Evolutionary conservation across 192 early-diverging fungal genomes (phyloP), one percentile per base, ranked within the genome.

Genomic region (Rhizoclosmatium globosum): DNA sequence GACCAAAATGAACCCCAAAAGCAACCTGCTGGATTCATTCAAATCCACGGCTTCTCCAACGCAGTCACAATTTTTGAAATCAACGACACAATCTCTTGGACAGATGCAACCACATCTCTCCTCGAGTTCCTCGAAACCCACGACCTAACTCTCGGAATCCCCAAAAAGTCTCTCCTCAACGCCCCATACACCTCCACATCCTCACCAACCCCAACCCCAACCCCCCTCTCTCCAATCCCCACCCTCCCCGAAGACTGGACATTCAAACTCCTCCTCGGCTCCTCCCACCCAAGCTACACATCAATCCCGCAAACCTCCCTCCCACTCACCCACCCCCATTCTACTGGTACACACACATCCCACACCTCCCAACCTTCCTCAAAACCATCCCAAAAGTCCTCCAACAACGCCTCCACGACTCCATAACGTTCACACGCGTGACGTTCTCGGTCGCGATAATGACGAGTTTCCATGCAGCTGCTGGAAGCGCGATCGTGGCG

Each of bases 331-430:
- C 4, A 31, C 7, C 15, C 39, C 77, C 65, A 7, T 38, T 45
- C 9, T 50, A 11, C 6, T 78, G 77, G 77, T 78, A 38, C 68
- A 78, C 50, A 23, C 77, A 74, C 3, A 78, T 78, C 46, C 44
- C 48, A 48, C 31, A 43, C 9, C 48, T 23, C 9, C 7, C 19
- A n/a, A 11, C 6, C 7, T 78, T 78, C 56, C 19, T 78, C 7
- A 21, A 73, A 31, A 3, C 43, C 13, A 78, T 78, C 15, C 11
- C 59, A 4, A 74, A 74, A 23, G 77, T 78, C 15, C 50, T 78
- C 38, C 78, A 78, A 41, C 11, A 42, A 23, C 45, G 77, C 19
- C 73, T 78, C 38, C 15, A 9, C 21, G 21, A 19, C 0, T 31
- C 31, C 31, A 31, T 31, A 31, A 31, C 31, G 31, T 31, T 31